A percentile compares a stretch with the other conserved stretches of the same genome.
These are phyloP conservation scores for Paspalum vaginatum DNA, from an alignment of 176 grass and related monocot genomes.

Conservation along the genomic window DNA sequence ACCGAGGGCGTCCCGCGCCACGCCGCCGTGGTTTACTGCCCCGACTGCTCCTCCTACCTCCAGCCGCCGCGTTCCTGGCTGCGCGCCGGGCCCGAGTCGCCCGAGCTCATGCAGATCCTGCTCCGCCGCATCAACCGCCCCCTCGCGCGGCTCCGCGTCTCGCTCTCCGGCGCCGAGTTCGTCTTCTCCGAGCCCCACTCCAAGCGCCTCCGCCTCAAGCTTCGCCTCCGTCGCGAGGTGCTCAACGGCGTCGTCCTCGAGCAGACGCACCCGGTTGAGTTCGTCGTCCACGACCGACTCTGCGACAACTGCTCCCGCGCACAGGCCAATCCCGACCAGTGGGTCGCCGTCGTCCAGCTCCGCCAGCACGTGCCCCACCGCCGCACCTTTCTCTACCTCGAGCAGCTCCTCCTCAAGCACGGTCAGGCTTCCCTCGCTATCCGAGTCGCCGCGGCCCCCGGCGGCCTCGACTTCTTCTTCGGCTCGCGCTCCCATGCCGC, in stretches of 20 bases:
- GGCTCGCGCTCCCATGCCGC: conserved; percentile 63
- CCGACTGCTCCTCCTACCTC: conserved; percentile 35
- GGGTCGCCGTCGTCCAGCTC: conserved; percentile 76
- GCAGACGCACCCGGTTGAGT: conserved; percentile 73
- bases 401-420: conserved; percentile 89
- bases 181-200: conserved; percentile 96
- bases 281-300: conserved; percentile 84
- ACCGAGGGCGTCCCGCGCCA: conserved; percentile 40
- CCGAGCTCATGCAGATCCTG: conserved; percentile 82
- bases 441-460: conserved; percentile 54
- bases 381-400: conserved; percentile 87
- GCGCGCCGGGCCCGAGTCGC: conserved; percentile 58
- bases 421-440: conserved; percentile 64
- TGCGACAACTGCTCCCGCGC: conserved; percentile 64
- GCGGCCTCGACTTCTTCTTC: conserved; percentile 89
- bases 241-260: conserved; percentile 74
- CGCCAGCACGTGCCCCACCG: conserved; percentile 80
- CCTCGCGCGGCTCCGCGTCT: conserved; percentile 63
- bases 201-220: conserved; percentile 91
- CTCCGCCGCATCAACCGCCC: conserved; percentile 72
- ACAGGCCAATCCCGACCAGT: conserved; percentile 82
- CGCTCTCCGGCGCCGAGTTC: conserved; percentile 81
- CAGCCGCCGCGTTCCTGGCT: conserved; percentile 43
- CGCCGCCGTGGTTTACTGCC: conserved; percentile 38
- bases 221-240: conserved; percentile 85